These are phyloP conservation scores for Aspergillus sergii DNA, from an alignment of 2,329 filamentous ascomycete species.

Conservation along the genomic window DNA sequence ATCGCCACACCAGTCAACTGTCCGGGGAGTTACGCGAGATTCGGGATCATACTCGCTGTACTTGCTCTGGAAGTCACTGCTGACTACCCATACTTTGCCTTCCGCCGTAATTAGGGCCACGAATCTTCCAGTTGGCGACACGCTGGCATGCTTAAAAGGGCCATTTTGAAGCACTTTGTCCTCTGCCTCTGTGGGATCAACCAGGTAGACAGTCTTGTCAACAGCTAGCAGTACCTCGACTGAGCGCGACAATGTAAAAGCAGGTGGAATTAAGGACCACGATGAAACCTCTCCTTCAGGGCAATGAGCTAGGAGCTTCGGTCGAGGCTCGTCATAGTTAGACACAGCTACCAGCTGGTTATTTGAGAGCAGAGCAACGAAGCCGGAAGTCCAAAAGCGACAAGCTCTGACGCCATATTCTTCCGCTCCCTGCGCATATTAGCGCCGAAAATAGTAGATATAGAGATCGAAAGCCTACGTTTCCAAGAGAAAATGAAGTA, in stretches of 20 bases:
- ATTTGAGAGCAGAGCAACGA: constrained; percentile 87
- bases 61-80: constrained; percentile 90
- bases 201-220: constrained; percentile 77
- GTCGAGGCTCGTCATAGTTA: constrained; percentile 86
- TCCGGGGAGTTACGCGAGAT: constrained; percentile 80
- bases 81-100: constrained; percentile 88
- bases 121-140: constrained; percentile 88
- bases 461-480: constrained; percentile 49
- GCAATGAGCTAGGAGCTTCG: constrained; percentile 74
- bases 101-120: constrained; percentile 84
- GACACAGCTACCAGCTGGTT: constrained; percentile 86
- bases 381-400: constrained; percentile 87
- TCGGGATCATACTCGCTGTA: constrained; percentile 89
- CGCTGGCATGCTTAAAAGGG: constrained; percentile 85
- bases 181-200: constrained; percentile 87
- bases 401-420: constrained; percentile 86
- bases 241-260: constrained; percentile 84
- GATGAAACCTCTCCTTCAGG: constrained; percentile 80
- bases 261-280: constrained; percentile 87
- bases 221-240: constrained; percentile 92
- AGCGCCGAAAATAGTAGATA: constrained; percentile 1
- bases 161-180: constrained; percentile 90
- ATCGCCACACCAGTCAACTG: constrained; percentile 94
- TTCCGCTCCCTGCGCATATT: constrained; percentile 66
- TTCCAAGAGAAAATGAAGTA: constrained; percentile 87